Evolutionary conservation across 2,329 filamentous ascomycete species (phyloP), one percentile per base, ranked within the genome.

Genomic region (Microcera coccophila): DNA sequence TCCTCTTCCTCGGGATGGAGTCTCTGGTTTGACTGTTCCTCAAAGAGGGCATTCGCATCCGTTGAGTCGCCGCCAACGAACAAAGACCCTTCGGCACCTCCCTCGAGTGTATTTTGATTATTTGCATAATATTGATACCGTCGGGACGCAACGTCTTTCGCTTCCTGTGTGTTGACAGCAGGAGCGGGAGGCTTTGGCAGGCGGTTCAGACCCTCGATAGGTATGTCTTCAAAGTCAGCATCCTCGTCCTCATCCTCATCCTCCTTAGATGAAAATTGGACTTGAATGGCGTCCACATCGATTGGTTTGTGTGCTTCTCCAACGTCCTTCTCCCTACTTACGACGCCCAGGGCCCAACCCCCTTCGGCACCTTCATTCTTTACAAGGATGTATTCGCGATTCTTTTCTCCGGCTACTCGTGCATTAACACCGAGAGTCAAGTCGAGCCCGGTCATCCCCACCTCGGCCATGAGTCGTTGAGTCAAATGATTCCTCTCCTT

Each of bases 321-420:
- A 33, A 84, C 77, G 38, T 93, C 81, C 51, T 87, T 94, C 46
- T 88, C 85, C 48, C 83, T 88, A 48, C 85, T 90, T 17, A 98
- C 90, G 19, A 98, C 93, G 39, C 93, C 93, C 5, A 98, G 70
- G 0, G 91, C 91, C 90, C 90, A 98, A 4, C 93, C 93, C 35
- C 93, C 93, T 62, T 97, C 91, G 1, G 89, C 90, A 0, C 90
- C 88, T 34, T 94, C 89, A 56, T 97, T 97, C 67, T 93, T 95
- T 29, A 98, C 90, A 4, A 98, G 72, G 11, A 98, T 90, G 59
- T 98, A 98, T 64, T 98, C 93, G 58, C 88, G 84, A 12, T 89
- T 87, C 58, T 84, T 89, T 61, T 98, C 93, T 38, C 93, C 82
- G 12, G 86, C 85, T 52, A 95, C 79, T 39, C 89, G 76, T 38